Evolutionary conservation across 129 eudicot genomes (phyloP).

Genomic region (Artemisia tridentata): DNA sequence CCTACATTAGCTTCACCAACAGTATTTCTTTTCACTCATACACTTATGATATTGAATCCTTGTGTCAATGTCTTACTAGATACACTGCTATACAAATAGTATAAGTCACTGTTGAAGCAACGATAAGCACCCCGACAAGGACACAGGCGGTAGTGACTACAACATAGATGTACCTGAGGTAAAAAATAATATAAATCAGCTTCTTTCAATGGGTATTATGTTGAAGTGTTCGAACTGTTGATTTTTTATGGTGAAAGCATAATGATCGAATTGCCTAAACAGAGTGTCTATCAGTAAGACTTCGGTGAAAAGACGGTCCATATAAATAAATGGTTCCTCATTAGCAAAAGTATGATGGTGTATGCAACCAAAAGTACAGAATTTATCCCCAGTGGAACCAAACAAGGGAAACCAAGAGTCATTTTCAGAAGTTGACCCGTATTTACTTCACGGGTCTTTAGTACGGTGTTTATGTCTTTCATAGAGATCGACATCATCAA

Average conservation of each 20-base stretch:
- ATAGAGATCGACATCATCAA: constrained; percentile 53
- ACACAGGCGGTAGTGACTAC: constrained; percentile 77
- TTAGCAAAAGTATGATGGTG: constrained; percentile 69
- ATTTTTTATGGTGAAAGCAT: background rate
- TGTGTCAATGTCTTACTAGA: constrained; percentile 27
- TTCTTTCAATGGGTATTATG: background rate
- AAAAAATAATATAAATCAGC: constrained; percentile 7
- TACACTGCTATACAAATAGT: constrained; percentile 28
- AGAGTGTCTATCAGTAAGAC: constrained; percentile 17
- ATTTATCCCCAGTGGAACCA: constrained; percentile 79
- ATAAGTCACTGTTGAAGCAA: constrained; percentile 57
- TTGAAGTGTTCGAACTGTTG: background rate
- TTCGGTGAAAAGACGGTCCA: constrained; percentile 98
- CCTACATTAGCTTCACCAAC: background rate
- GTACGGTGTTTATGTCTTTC: constrained; percentile 33
- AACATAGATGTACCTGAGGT: constrained; percentile 74
- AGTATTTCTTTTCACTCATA: background rate
- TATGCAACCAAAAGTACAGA: constrained; percentile 75
- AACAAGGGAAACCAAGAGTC: constrained; percentile 66
- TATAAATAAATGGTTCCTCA: constrained; percentile 89
- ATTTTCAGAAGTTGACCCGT: constrained; percentile 55
- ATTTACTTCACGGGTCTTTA: constrained; percentile 29
- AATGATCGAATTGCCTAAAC: background rate
- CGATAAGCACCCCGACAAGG: constrained; percentile 57
- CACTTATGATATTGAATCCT: constrained; percentile 1